These are phyloP conservation scores for Stemphylium lycopersici DNA, from an alignment of 2,329 filamentous ascomycete species.

Conservation along the genomic window DNA sequence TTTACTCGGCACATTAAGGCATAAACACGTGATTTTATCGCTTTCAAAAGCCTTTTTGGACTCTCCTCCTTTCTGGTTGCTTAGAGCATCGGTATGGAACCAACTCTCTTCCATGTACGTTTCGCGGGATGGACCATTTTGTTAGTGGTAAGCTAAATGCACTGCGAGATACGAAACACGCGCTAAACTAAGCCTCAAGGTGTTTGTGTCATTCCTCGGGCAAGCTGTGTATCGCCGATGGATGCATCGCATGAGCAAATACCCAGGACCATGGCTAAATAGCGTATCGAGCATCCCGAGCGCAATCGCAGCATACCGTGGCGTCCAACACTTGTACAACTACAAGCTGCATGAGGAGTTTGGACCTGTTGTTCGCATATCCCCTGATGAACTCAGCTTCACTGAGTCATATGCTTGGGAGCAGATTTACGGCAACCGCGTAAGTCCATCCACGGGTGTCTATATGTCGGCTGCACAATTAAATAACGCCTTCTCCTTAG, in stretches of 20 bases:
- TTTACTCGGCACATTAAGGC: no score
- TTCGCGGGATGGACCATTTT: no score
- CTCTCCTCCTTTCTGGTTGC: no score
- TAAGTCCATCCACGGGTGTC: not conserved
- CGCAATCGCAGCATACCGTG: not conserved
- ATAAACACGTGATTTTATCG: no score
- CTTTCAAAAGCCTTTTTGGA: no score
- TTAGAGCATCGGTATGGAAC: no score
- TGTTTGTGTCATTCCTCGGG: no score
- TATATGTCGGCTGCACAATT: not conserved
- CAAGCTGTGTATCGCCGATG: no score
- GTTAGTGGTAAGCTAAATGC: no score
- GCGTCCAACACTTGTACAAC: not conserved
- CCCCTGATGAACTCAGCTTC: not conserved
- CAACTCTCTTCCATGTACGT: no score
- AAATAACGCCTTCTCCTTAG: not conserved
- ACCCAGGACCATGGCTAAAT: not conserved
- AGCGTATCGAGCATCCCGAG: not conserved
- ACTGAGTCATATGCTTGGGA: not conserved
- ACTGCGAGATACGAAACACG: no score
- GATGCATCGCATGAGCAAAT: not conserved
- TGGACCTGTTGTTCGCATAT: not conserved
- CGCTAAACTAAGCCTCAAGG: no score
- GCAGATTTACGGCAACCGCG: not conserved
- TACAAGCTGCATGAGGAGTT: not conserved